Conservation (phyloP, 306 rosid genomes). For the Sophora flavescens region DNA sequence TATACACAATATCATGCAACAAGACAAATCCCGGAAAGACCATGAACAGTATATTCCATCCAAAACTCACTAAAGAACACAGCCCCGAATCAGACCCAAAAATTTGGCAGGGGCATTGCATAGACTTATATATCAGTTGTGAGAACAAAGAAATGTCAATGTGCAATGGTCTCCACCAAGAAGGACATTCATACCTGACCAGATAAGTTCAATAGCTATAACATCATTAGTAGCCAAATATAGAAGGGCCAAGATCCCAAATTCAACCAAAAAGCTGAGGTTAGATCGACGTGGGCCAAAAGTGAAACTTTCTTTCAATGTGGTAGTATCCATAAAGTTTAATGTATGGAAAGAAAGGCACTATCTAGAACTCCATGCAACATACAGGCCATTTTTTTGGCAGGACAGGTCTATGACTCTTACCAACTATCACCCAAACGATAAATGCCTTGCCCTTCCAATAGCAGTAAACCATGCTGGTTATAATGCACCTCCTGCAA, state of each 20-base stretch:
- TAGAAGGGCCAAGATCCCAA: conserved; percentile 29
- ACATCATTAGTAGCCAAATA: conserved; percentile 28
- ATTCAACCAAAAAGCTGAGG: conserved; percentile 18
- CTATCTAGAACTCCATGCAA: conserved; percentile 33
- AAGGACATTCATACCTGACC: not conserved
- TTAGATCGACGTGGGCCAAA: conserved; percentile 17
- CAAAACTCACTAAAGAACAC: conserved; percentile 17
- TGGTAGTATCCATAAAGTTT: conserved; percentile 9
- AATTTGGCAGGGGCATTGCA: not conserved
- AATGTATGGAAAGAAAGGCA: conserved; percentile 35
- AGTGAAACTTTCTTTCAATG: conserved; percentile 40
- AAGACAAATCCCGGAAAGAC: conserved; percentile 1
- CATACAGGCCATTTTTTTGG: conserved; percentile 25
- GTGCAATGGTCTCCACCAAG: conserved; percentile 18
- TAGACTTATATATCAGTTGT: not conserved
- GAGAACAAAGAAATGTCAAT: not conserved
- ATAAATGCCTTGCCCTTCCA: conserved; percentile 96
- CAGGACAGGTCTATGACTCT: conserved; percentile 44
- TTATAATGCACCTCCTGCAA: conserved; percentile 95
- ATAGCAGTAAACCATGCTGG: conserved; percentile 91
- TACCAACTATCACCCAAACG: conserved; percentile 95
- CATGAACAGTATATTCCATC: not conserved
- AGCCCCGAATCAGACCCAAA: conserved; percentile 1
- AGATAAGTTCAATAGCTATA: conserved; percentile 25
- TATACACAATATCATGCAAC: conserved; percentile 5